A percentile compares a stretch with the other conserved stretches of the same genome.
These are phyloP conservation scores for Coemansia erecta DNA, from an alignment of 192 early-diverging fungal species.

Conservation along the genomic window DNA sequence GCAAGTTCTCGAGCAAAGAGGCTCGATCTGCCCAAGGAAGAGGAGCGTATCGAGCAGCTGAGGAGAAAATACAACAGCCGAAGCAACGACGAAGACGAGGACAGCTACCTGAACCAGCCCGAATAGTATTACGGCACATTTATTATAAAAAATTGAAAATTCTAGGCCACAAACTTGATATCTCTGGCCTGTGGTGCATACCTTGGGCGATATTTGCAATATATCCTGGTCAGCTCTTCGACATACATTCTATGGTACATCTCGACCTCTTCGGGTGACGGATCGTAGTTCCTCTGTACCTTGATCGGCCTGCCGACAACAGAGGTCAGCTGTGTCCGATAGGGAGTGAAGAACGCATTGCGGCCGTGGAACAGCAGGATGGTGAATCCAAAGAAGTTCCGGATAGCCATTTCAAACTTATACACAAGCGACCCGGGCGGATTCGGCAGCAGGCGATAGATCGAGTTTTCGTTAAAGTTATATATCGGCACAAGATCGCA, in stretches of 20 bases:
- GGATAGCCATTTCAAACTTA: constrained; percentile 70
- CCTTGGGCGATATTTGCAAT: constrained; percentile 38
- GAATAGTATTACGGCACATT: background rate
- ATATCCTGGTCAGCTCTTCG: constrained; percentile 39
- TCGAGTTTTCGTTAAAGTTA: constrained; percentile 92
- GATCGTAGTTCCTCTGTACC: constrained; percentile 28
- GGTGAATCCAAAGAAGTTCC: constrained; percentile 69
- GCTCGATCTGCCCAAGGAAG: constrained; percentile 74
- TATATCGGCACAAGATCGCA: constrained; percentile 84
- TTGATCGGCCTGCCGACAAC: constrained; percentile 49
- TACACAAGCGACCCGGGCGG: constrained; percentile 62
- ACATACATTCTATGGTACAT: constrained; percentile 43
- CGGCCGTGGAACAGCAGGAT: constrained; percentile 80
- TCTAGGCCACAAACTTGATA: constrained; percentile 35
- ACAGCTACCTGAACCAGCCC: background rate
- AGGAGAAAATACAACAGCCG: constrained; percentile 46
- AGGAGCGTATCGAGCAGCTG: constrained; percentile 69
- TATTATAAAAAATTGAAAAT: background rate
- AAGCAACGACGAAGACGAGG: constrained; percentile 33
- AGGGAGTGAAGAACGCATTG: constrained; percentile 73
- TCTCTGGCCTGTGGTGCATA: constrained; percentile 38
- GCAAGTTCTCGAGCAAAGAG: constrained; percentile 77
- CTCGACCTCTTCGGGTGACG: constrained; percentile 21
- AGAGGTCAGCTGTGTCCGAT: constrained; percentile 33
- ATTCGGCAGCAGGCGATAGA: constrained; percentile 79